Evolutionary conservation across 2,329 filamentous ascomycete genomes (phyloP), one percentile per base, ranked within the genome.

Genomic region (Talaromyces sp.): DNA sequence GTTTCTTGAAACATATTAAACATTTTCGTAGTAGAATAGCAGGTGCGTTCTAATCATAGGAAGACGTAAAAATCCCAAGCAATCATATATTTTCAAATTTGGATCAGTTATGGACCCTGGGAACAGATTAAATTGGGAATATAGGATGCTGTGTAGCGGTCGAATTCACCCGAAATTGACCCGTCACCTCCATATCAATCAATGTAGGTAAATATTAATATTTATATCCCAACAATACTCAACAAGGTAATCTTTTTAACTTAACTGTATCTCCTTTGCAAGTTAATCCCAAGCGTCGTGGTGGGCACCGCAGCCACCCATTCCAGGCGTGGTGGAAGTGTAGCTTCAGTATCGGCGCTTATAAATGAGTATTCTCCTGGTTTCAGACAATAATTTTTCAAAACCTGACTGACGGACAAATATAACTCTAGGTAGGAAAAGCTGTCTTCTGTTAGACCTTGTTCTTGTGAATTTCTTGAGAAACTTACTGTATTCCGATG

Each of bases 241-340:
- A 5, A 40, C 36, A n/a, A n/a, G 14, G 36, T n/a, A 2, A n/a
- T 40, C n/a, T 40, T 40, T 16, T 40, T 16, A 40, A 5, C 8
- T 14, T 40, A 40, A 40, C 14, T 40, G 36, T n/a, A n/a, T 62
- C 61, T 53, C 51, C 18, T 27, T 28, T 28, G 28, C 31, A 58
- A 23, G n/a, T 12, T 18, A 52, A 58, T 27, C 10, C 27, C 28
- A 4, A 58, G 44, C 3, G 28, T n/a, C 1, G 28, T 31, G 9
- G n/a, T 59, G 6, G 50, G 57, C 12, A 60, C 50, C 7, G 57
- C 57, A n/a, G 57, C 57, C 51, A 60, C 57, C 50, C 34, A 60
- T 54, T 60, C 57, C 36, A 12, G 14, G 10, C 57, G 27, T 16
- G 57, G 36, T 47, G 58, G 58, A 55, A 60, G 58, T 40, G 27